phyloP scores from a whole-genome alignment of 2,329 filamentous ascomycete genomes.

The Diaporthe batatas region DNA sequence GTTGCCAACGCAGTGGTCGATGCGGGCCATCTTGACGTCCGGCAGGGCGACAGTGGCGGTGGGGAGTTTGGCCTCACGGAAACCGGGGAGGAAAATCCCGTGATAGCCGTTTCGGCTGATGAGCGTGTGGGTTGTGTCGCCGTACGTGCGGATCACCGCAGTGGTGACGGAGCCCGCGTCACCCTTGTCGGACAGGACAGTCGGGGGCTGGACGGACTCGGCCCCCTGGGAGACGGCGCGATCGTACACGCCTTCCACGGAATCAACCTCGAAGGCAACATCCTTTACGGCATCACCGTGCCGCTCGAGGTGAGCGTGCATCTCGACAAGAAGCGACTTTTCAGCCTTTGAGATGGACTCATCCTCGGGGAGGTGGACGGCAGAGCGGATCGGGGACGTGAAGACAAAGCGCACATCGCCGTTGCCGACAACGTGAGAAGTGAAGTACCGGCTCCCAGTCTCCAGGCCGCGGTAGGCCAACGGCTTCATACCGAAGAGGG shows the following conservation, averaged over 20 bases:
- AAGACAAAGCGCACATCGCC: conserved; percentile 84
- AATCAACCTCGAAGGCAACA: conserved; percentile 94
- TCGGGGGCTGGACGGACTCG: conserved; percentile 73
- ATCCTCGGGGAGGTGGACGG: conserved; percentile 65
- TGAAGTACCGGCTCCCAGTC: conserved; percentile 84
- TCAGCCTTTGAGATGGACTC: conserved; percentile 76
- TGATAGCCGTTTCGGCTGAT: conserved; percentile 79
- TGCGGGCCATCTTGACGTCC: conserved; percentile 75
- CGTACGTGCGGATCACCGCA: conserved; percentile 91
- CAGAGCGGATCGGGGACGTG: conserved; percentile 81
- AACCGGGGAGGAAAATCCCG: conserved; percentile 88
- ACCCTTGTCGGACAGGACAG: conserved; percentile 66
- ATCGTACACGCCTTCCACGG: conserved; percentile 83
- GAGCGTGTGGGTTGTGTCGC: conserved; percentile 94
- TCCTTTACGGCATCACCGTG: conserved; percentile 97
- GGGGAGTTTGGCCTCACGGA: conserved; percentile 66
- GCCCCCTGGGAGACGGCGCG: conserved; percentile 77
- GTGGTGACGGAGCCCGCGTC: conserved; percentile 76
- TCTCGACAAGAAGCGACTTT: conserved; percentile 74
- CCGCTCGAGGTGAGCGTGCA: conserved; percentile 84
- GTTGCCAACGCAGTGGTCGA: conserved; percentile 98
- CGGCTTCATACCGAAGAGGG: conserved; percentile 86
- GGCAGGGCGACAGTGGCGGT: conserved; percentile 66
- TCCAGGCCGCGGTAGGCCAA: conserved; percentile 90
- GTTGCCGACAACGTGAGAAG: conserved; percentile 87